Base-by-base conservation (phyloP, 768 basidiomycete species). In the Termitomyces titanicus region DNA sequence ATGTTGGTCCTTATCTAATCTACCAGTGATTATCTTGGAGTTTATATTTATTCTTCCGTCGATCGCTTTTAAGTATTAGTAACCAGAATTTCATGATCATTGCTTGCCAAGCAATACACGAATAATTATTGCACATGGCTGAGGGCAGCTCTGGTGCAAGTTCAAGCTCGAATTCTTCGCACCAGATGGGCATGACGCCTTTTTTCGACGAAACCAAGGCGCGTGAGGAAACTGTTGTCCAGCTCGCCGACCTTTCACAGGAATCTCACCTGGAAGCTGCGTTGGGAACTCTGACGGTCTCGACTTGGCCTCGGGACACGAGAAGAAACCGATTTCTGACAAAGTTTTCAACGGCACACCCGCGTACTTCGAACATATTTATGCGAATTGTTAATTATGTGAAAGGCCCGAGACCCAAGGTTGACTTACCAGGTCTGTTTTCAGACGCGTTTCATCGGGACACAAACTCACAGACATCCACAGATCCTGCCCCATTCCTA, bases 321-420 rank as follows among this genome's bases (percentile, higher is more conserved):
- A 67, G 62, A 62, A 51, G 53, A 34, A 38, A 53, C 22, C 67
- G 62, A 27, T 39, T 64, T 22, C 33, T 56, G 17, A 54, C 45
- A 18, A 56, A 54, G 25, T 51, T 70, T 18, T 60, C 64, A 8
- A 22, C 54, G 3, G 50, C 50, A 17, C 53, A 64, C 47, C 70
- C 69, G 31, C 58, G 60, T 5, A 35, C 56, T 18, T 55, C 60
- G 27, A 53, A 51, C 25, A 59, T 55, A n/a, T 18, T 68, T 20
- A 56, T 49, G 35, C 64, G 61, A 15, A 43, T 62, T 24, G 12
- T 68, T 11, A 47, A 60, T 8, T 85, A 84, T 62, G 52, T 82
- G 44, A 76, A 79, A 64, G 88, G 88, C 5, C 88, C 87, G 0
- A 68, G 80, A 35, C 85, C 84, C 17, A 79, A 82, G 72, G 66